Base-by-base conservation (phyloP, 139 green algal genomes). In the Tetratostichococcus sp. region DNA sequence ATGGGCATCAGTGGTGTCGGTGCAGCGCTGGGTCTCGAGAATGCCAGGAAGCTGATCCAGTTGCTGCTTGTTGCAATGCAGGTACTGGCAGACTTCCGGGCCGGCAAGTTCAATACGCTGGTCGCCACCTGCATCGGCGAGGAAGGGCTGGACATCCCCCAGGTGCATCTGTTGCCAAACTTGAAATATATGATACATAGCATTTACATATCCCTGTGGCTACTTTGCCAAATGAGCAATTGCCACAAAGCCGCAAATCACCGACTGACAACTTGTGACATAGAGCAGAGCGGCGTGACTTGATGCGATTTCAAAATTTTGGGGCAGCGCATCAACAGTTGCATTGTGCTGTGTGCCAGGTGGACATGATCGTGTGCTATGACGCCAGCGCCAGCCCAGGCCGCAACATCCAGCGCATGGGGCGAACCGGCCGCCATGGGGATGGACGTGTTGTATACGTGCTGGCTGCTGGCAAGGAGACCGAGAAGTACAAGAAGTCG, bases 111-210 rank as follows among this genome's bases (percentile, higher is more conserved):
- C 77, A 95, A 96, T 73, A 83, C 90, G 72, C 81, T 96, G 76
- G 91, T 98, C 57, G 93, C 94, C 19, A 98, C 95, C 0, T 95
- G 88, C 80, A 96, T 99, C 65, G 95, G 89, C 0, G 95, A 99
- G 82, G 95, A 99, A 83, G 95, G 95, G 0, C 84, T 99, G 67
- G 95, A 99, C 83, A 98, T 99, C 39, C 89, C 90, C 1, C 82
- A 95, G 84, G 91, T 85, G 59, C 28, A 71, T 31, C 3, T 62
- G 50, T 17, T 50, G 39, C 14, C 39, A 8, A 50, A 50, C 8
- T 50, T n/a, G n/a, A n/a, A n/a, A n/a, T n/a, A n/a, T n/a, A n/a
- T n/a, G n/a, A n/a, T n/a, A n/a, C n/a, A n/a, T n/a, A n/a, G n/a
- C n/a, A n/a, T n/a, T n/a, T n/a, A n/a, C n/a, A n/a, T n/a, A n/a